Evolutionary conservation across 805 yeast genomes (phyloP).

Genomic region (Candida sanyiensis): DNA sequence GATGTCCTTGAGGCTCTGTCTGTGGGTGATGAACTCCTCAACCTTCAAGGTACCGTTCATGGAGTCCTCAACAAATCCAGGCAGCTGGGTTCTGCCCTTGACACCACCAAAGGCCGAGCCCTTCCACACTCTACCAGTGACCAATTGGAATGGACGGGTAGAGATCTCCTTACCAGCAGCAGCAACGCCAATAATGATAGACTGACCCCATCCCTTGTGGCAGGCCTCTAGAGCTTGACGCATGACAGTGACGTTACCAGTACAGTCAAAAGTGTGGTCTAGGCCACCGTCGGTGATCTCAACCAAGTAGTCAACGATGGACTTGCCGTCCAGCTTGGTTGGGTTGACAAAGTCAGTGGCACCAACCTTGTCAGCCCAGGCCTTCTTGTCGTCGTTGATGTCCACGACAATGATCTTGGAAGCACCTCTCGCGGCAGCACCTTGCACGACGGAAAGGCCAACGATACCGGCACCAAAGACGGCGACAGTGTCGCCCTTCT

Average conservation of each 20-base stretch:
- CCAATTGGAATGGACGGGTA: constrained; percentile 97
- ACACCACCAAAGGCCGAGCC: constrained; percentile 99
- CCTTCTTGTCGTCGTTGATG: constrained; percentile 75
- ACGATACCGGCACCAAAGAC: constrained; percentile 98
- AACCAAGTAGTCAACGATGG: constrained; percentile 72
- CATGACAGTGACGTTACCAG: constrained; percentile 95
- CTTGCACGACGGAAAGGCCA: constrained; percentile 94
- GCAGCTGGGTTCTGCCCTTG: constrained; percentile 95
- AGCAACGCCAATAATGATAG: constrained; percentile 95
- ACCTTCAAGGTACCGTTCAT: constrained; percentile 76
- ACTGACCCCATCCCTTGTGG: constrained; percentile 99
- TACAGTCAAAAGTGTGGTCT: constrained; percentile 95
- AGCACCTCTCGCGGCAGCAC: constrained; percentile 82
- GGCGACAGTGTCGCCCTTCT: constrained; percentile 89
- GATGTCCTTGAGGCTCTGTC: constrained; percentile 70
- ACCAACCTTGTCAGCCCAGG: constrained; percentile 85
- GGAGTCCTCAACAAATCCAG: constrained; percentile 82
- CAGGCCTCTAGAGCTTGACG: constrained; percentile 94
- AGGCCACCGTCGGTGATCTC: constrained; percentile 96
- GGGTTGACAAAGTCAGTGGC: constrained; percentile 96
- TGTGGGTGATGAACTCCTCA: constrained; percentile 92
- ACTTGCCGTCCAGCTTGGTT: constrained; percentile 63
- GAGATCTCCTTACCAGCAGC: constrained; percentile 96
- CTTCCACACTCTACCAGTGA: constrained; percentile 97
- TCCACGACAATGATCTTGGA: constrained; percentile 80